Evolutionary conservation across 257 asterid species (phyloP).

Genomic region (Petunia axillaris): DNA sequence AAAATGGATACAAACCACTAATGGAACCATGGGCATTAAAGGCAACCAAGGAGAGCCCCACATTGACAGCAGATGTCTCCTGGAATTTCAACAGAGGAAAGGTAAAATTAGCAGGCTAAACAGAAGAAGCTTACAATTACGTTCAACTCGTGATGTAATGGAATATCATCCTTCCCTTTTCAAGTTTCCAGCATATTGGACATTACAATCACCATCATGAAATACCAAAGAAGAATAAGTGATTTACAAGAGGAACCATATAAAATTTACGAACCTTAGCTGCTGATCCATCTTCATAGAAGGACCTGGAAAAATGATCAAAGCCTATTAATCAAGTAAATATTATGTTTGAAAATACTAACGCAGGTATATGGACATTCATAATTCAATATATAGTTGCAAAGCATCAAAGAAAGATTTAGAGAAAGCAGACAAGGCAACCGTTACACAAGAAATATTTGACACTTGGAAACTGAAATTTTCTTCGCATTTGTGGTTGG

Average conservation of each 20-base stretch:
- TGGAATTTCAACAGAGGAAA: conserved; percentile 34
- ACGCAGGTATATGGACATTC: neutral
- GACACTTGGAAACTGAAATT: neutral
- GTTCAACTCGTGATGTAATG: neutral
- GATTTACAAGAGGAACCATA: conserved; percentile 3
- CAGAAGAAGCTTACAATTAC: neutral
- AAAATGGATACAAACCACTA: conserved; percentile 53
- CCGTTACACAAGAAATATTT: neutral
- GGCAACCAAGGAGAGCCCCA: conserved; percentile 65
- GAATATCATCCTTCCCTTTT: conserved; percentile 2
- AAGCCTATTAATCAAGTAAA: neutral
- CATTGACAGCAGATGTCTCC: conserved; percentile 58
- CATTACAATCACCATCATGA: conserved; percentile 13
- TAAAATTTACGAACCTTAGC: conserved; percentile 57
- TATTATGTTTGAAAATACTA: neutral
- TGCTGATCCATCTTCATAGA: conserved; percentile 57
- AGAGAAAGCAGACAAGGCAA: neutral
- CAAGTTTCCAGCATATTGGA: neutral
- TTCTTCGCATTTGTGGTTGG: neutral
- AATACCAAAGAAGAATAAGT: conserved; percentile 5
- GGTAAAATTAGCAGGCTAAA: conserved; percentile 7
- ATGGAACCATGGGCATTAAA: conserved; percentile 67
- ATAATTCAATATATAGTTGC: neutral
- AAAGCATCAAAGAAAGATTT: neutral
- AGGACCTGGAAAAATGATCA: conserved; percentile 49